Evolutionary conservation across 1,139 yeast genomes (phyloP).

Genomic region (Yamadazyma jaroonii): DNA sequence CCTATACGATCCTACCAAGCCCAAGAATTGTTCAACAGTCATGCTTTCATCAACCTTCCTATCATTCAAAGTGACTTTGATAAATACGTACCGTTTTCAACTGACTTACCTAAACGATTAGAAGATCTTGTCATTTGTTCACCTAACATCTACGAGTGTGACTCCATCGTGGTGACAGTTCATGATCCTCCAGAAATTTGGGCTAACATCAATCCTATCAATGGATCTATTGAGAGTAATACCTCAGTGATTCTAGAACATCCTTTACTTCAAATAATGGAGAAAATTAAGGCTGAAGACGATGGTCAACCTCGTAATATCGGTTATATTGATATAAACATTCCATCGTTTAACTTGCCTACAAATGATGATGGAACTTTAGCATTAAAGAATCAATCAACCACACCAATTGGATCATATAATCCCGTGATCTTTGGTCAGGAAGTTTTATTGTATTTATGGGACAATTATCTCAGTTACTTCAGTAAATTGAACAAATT

Average conservation of each 20-base stretch:
- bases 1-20: constrained; percentile 75
- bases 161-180: constrained; percentile 64
- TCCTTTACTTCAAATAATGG: constrained; percentile 39
- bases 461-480: constrained; percentile 88
- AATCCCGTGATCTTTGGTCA: constrained; percentile 69
- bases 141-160: constrained; percentile 63
- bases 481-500: constrained; percentile 65
- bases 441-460: constrained; percentile 71
- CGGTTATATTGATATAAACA: constrained; percentile 81
- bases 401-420: constrained; percentile 28
- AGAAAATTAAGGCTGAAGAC: constrained; percentile 27
- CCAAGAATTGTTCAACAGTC: constrained; percentile 49
- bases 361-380: constrained; percentile 21
- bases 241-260: constrained; percentile 61
- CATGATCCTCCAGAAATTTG: constrained; percentile 95
- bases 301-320: constrained; percentile 44
- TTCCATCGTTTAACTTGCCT: constrained; percentile 52
- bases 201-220: constrained; percentile 80
- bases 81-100: constrained; percentile 30
- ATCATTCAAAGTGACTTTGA: constrained; percentile 38
- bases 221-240: constrained; percentile 73
- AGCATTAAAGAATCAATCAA: constrained; percentile 21
- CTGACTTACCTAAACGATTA: constrained; percentile 46
- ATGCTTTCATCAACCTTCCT: constrained; percentile 68
- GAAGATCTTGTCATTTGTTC: constrained; percentile 78